Evolutionary conservation across 2,329 filamentous ascomycete species (phyloP).

Genomic region (Cladosporium sphaerospermum): DNA sequence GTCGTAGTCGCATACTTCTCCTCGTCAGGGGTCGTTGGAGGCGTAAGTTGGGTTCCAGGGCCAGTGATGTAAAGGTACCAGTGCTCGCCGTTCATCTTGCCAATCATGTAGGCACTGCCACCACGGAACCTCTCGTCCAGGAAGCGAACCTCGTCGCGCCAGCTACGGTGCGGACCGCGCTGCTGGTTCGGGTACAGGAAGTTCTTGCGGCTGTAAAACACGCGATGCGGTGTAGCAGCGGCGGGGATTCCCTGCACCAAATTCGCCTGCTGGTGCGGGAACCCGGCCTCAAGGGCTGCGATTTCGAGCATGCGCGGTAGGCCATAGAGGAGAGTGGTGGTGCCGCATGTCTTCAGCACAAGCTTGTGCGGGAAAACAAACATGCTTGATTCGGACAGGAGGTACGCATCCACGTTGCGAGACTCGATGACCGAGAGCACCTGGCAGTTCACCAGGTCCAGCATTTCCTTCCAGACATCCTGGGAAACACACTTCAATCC

Average conservation of each 20-base stretch:
- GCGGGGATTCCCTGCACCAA: constrained; percentile 61
- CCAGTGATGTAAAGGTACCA: constrained; percentile 98
- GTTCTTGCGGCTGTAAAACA: constrained; percentile 99
- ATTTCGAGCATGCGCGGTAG: constrained; percentile 89
- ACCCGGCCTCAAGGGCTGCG: constrained; percentile 80
- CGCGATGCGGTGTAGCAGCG: constrained; percentile 82
- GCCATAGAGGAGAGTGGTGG: constrained; percentile 85
- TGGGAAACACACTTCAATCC: constrained; percentile 81
- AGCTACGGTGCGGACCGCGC: constrained; percentile 89
- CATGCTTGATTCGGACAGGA: constrained; percentile 98
- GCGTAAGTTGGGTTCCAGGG: constrained; percentile 71
- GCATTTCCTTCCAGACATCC: constrained; percentile 91
- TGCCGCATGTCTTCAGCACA: constrained; percentile 96
- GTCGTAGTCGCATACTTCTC: constrained; percentile 52
- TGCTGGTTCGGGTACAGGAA: constrained; percentile 94
- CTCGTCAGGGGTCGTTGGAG: constrained; percentile 65
- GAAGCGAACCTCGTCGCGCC: constrained; percentile 90
- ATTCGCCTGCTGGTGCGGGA: constrained; percentile 68
- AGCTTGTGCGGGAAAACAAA: constrained; percentile 99
- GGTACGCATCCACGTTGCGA: constrained; percentile 90
- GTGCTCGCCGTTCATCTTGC: constrained; percentile 99
- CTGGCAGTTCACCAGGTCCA: constrained; percentile 97
- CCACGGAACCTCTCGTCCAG: constrained; percentile 86
- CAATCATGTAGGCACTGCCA: constrained; percentile 98
- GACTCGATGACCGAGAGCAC: constrained; percentile 91